Evolutionary conservation across 306 rosid species (phyloP).

Genomic region (Crataegus laevigata): DNA sequence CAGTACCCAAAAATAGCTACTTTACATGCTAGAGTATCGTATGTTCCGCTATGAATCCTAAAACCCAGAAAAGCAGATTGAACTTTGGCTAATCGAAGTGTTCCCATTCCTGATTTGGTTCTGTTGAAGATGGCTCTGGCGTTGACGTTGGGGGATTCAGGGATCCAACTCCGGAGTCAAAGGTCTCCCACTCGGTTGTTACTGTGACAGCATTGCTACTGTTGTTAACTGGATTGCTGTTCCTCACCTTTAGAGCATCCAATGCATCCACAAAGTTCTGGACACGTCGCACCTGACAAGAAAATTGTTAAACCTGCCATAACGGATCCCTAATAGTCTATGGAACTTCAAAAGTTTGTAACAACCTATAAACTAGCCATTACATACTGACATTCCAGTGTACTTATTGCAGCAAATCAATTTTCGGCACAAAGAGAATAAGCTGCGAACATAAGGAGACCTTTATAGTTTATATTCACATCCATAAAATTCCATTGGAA

Average conservation of each 20-base stretch:
- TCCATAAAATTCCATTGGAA: background rate
- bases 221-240: conserved; percentile 40
- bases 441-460: background rate
- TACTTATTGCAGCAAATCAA: background rate
- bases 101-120: conserved; percentile 44
- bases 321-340: background rate
- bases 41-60: background rate
- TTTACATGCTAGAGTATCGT: conserved; percentile 10
- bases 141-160: conserved; percentile 50
- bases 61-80: background rate
- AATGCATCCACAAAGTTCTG: conserved; percentile 62
- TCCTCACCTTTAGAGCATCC: conserved; percentile 54
- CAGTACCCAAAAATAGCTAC: conserved; percentile 5
- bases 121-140: conserved; percentile 37
- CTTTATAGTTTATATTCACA: background rate
- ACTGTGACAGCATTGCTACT: conserved; percentile 47
- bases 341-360: background rate
- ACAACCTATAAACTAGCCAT: background rate
- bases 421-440: background rate
- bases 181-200: conserved; percentile 60
- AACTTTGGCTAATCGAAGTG: conserved; percentile 33
- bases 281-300: conserved; percentile 62
- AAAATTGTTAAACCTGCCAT: conserved; percentile 1
- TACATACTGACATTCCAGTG: background rate
- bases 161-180: conserved; percentile 60